Base-by-base conservation (phyloP, 768 basidiomycete genomes). In the Clitopilus passeckerianus region DNA sequence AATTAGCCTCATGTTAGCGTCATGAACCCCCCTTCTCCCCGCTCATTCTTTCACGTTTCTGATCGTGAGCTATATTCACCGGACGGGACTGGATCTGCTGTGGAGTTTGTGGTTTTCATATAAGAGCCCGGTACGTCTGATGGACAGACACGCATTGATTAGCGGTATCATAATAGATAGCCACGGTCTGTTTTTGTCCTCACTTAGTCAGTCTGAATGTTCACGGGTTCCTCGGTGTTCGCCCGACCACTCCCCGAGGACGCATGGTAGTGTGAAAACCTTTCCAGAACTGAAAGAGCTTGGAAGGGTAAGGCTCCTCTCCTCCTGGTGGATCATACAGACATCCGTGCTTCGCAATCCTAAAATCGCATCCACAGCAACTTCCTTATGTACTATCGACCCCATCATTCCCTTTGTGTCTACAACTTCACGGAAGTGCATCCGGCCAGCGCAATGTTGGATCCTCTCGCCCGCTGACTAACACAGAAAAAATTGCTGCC, bases 161-260 rank as follows among this genome's bases (percentile, higher is more conserved):
- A 0, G 55, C 55, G 15, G 16, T n/a, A 16, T 57, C 41, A 12
- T 37, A 43, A 37, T 60, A 54, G 37, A 43, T 60, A 14, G 37
- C 12, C 37, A 50, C 24, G 54, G 18, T 27, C 59, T 41, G 59
- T 41, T 35, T 68, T 60, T 57, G 58, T 30, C 27, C 4, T 30
- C 27, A 30, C 7, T 30, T 30, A 7, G 27, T 30, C 27, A 7
- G 27, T 30, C 27, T 30, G 27, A 7, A 30, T 30, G 62, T 4
- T 72, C 63, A 10, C 67, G 59, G 53, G 61, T 64, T 74, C 77
- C 37, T 41, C 37, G n/a, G 37, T 41, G 37, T 41, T 41, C 15
- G n/a, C 10, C 37, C 37, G 37, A 41, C 37, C 15, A 18, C 37
- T 41, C 37, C n/a, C 37, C 37, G 37, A 14, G 15, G 12, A 5